phyloP scores from a whole-genome alignment of 192 early-diverging fungal species.

The Backusella macrospora region DNA sequence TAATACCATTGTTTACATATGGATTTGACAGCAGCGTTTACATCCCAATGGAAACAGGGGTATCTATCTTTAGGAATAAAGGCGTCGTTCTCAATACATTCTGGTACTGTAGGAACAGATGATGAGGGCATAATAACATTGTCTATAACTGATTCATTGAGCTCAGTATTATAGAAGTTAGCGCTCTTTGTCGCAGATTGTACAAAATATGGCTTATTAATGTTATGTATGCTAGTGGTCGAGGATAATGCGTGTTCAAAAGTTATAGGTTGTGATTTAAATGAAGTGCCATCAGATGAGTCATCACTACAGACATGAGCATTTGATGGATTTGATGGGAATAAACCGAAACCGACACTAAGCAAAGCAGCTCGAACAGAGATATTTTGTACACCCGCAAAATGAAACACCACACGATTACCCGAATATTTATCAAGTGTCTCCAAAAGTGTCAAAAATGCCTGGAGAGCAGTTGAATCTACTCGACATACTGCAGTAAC shows the following conservation, averaged over 20 bases:
- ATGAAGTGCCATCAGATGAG: not conserved
- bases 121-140: not conserved
- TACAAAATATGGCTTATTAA: not conserved
- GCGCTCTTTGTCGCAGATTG: not conserved
- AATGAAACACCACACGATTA: constrained; percentile 32
- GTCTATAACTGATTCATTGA: not conserved
- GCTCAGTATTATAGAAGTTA: not conserved
- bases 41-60: constrained; percentile 41
- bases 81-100: no score
- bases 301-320: not conserved
- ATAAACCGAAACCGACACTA: constrained; percentile 20
- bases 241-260: not conserved
- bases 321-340: not conserved
- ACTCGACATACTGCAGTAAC: constrained; percentile 75
- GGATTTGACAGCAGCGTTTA: constrained; percentile 30
- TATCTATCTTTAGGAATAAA: constrained; percentile 27
- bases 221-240: not conserved
- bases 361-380: constrained; percentile 22
- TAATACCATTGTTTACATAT: constrained; percentile 13
- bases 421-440: constrained; percentile 30
- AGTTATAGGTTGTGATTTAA: not conserved
- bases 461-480: constrained; percentile 82
- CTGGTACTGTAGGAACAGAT: not conserved
- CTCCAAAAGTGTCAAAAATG: constrained; percentile 58
- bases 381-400: constrained; percentile 20